Conservation (phyloP, 495 filamentous ascomycete genomes). For the Cladorrhinum samala region DNA sequence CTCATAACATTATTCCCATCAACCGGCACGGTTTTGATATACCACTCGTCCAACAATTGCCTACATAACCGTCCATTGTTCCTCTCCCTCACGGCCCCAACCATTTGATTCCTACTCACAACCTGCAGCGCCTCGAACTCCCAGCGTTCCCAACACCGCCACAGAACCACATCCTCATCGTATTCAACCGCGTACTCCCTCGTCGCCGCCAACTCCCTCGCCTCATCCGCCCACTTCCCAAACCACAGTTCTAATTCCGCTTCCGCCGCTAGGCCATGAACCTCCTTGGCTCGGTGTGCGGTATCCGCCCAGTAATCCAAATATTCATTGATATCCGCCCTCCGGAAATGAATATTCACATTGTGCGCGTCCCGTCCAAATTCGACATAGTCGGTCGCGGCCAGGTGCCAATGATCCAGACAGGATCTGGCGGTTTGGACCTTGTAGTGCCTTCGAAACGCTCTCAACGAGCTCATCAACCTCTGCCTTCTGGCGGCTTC, state of each 20-base stretch:
- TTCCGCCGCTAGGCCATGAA: conserved; percentile 20
- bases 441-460: conserved; percentile 26
- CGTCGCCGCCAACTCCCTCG: conserved; percentile 16
- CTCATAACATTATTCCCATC: conserved; percentile 3
- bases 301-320: conserved; percentile 21
- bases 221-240: conserved; percentile 14
- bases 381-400: conserved; percentile 12
- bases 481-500: conserved; percentile 16
- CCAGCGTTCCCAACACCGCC: conserved; percentile 17
- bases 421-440: conserved; percentile 17
- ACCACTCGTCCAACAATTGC: conserved; percentile 24
- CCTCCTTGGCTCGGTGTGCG: conserved; percentile 4
- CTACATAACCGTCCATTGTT: conserved; percentile 17
- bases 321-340: conserved; percentile 20
- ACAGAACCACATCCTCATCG: conserved; percentile 17
- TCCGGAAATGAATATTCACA: conserved; percentile 16
- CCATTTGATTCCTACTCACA: conserved; percentile 13
- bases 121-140: conserved; percentile 27
- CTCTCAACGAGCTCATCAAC: conserved; percentile 19
- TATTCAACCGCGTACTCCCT: conserved; percentile 22
- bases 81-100: conserved; percentile 16
- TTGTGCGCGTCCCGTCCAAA: conserved; percentile 13
- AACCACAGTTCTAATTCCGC: conserved; percentile 24
- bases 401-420: conserved; percentile 18
- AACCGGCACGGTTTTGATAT: conserved; percentile 15